These are phyloP conservation scores for Claviceps africana DNA, from an alignment of 2,329 filamentous ascomycete species.

Conservation along the genomic window DNA sequence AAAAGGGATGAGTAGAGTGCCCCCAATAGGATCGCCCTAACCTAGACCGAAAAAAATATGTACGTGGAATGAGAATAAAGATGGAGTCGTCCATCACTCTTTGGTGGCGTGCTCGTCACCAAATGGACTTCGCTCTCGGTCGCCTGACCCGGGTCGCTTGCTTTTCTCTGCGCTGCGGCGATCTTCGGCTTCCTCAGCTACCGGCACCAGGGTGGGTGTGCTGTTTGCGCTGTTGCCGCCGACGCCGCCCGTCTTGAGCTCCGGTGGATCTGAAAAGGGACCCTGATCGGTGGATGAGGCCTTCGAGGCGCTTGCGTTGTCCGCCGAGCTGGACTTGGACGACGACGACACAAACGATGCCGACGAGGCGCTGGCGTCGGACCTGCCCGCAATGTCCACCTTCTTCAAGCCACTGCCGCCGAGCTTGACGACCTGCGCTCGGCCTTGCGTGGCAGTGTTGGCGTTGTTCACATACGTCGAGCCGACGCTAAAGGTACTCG, in stretches of 20 bases:
- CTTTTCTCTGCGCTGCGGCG: constrained; percentile 22
- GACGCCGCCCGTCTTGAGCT: constrained; percentile 18
- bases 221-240: too few species aligned
- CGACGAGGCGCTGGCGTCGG: constrained; percentile 19
- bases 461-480: constrained; percentile 55
- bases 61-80: background rate
- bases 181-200: constrained; percentile 35
- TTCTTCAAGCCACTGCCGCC: constrained; percentile 37
- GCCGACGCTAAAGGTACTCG: constrained; percentile 50
- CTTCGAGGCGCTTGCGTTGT: constrained; percentile 35
- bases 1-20: background rate
- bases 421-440: constrained; percentile 47
- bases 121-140: constrained; percentile 35
- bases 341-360: constrained; percentile 7
- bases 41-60: constrained; percentile 2
- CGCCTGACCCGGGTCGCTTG: constrained; percentile 12
- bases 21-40: too few species aligned
- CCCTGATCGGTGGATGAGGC: constrained; percentile 38
- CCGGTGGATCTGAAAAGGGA: constrained; percentile 44
- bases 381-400: constrained; percentile 24
- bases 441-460: constrained; percentile 42
- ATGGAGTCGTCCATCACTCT: constrained; percentile 22
- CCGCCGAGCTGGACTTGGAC: constrained; percentile 19
- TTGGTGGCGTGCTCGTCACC: constrained; percentile 44
- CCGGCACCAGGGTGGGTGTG: constrained; percentile 36